phyloP scores from a whole-genome alignment of 2,329 filamentous ascomycete species.

The Ceratocystis destructans region DNA sequence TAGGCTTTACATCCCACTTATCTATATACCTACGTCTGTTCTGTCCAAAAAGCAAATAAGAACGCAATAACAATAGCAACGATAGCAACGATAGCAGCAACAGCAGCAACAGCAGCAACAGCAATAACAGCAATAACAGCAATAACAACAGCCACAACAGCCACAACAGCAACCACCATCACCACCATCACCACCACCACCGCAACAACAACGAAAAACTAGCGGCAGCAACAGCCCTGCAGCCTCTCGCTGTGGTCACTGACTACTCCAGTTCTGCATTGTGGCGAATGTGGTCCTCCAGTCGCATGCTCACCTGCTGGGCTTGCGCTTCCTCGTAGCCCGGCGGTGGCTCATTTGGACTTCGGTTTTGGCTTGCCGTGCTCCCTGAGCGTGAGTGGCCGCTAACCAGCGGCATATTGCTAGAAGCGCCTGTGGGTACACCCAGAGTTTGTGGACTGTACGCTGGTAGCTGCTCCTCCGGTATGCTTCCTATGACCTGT shows the following conservation, averaged over 20 bases:
- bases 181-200: too few species aligned
- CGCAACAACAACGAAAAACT: too few species aligned
- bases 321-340: slow-evolving; percentile 84
- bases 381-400: slow-evolving; percentile 26
- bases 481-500: slow-evolving; percentile 45
- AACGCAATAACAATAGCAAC: too few species aligned
- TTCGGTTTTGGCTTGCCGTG: slow-evolving; percentile 27
- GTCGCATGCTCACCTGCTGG: slow-evolving; percentile 43
- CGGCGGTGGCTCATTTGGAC: slow-evolving; percentile 66
- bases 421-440: slow-evolving; percentile 21
- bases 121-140: too few species aligned
- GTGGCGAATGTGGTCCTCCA: slow-evolving; percentile 59
- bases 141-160: too few species aligned
- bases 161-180: too few species aligned
- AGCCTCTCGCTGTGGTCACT: not conserved
- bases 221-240: too few species aligned
- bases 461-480: slow-evolving; percentile 75
- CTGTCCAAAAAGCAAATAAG: too few species aligned
- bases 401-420: slow-evolving; percentile 22
- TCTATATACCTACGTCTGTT: not conserved
- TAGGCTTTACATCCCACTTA: not conserved
- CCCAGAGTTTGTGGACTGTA: slow-evolving; percentile 35
- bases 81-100: too few species aligned
- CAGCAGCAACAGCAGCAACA: too few species aligned
- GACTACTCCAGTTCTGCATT: slow-evolving; percentile 50